Base-by-base conservation (phyloP, 495 filamentous ascomycete species). In the Apiosordaria backusii region DNA sequence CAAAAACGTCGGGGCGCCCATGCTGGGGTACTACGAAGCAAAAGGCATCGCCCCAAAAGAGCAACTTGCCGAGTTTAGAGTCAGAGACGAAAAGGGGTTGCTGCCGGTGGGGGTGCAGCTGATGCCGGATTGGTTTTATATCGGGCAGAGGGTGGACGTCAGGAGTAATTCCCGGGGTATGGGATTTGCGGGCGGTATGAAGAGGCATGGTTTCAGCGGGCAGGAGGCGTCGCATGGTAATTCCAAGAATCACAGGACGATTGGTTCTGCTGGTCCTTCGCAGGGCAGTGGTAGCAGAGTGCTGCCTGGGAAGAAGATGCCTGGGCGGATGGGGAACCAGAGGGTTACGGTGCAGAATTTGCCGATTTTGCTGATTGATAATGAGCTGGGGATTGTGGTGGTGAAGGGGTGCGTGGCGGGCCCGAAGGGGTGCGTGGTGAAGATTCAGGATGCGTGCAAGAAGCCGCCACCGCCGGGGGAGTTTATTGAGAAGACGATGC, bases 101-200 rank as follows among this genome's bases (percentile, higher is more conserved):
- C 72, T 91, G 62, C 83, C 83, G 4, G 81, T 96, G 35, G 94
- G 94, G 35, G 79, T 88, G 71, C 78, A 82, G 70, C 87, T 99
- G 69, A 79, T 83, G 63, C 90, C 95, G 25, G 86, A 89, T 67
- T 96, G 93, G 90, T 97, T 97, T 79, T 81, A 87, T 68, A 86
- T 92, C 74, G 95, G 95, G 6, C 92, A 97, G 82, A 96, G 85
- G 75, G 89, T 99, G 19, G 95, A 99, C 82, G 86, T 91, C 58
- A 84, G 88, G 73, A 88, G 87, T 23, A 87, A 89, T 72, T 88
- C 86, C 59, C 86, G 88, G 74, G 95, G 95, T 29, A 93, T 90
- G 82, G 95, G 94, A 0, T 98, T 97, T 78, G 91, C 90, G 4
- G 95, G 95, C 84, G 95, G 92, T 64, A 99, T 99, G 94, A 99